Conservation (phyloP, 441 rosid genomes). For the Pelargonium australe region DNA sequence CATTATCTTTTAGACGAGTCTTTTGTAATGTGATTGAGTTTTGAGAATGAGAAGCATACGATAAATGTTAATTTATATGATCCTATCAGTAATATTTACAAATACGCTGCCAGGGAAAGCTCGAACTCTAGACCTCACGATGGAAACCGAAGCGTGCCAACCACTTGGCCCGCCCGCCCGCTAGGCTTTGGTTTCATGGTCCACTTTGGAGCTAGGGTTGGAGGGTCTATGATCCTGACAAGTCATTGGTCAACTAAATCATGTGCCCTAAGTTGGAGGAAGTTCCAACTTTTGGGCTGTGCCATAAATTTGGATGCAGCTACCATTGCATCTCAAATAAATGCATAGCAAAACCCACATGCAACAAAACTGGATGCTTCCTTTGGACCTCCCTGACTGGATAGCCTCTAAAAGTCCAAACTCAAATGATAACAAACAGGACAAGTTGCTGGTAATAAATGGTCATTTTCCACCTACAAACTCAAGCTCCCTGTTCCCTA, state of each 20-base stretch:
- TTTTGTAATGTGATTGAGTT: background rate
- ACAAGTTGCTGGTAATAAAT: background rate
- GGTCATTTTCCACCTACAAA: background rate
- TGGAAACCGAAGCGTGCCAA: too few relatives aligned
- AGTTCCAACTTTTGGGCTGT: background rate
- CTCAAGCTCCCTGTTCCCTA: background rate
- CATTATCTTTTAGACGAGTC: background rate
- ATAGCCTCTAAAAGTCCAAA: background rate
- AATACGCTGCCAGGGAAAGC: too few relatives aligned
- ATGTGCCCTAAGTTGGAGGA: background rate
- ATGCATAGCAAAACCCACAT: background rate
- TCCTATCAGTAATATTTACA: too few relatives aligned
- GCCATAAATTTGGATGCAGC: background rate
- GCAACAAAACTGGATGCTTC: background rate
- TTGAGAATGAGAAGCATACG: background rate
- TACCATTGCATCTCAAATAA: background rate
- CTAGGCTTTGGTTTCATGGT: background rate
- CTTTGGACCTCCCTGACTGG: background rate
- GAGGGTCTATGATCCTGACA: background rate
- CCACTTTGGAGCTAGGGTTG: background rate
- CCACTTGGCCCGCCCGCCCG: background rate
- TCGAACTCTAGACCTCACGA: too few relatives aligned
- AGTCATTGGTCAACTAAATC: background rate
- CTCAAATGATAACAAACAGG: background rate
- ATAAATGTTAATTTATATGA: too few relatives aligned